A percentile compares a stretch with the other conserved stretches of the same genome.
Evolutionary conservation across 495 filamentous ascomycete species (phyloP).

Genomic region (Articulospora tetracladia): DNA sequence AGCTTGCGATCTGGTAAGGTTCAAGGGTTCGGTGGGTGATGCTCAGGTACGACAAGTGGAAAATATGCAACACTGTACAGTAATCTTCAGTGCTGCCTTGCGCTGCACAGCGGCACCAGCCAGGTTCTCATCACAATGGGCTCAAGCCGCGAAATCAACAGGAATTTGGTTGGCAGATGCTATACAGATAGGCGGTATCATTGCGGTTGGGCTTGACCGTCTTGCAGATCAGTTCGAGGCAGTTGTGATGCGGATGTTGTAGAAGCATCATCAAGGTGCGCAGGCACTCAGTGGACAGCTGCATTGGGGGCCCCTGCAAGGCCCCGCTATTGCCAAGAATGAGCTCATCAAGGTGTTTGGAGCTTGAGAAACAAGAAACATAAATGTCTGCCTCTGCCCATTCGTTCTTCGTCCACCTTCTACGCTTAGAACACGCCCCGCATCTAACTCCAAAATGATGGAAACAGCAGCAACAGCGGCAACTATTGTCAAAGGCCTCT

Average conservation of each 20-base stretch:
- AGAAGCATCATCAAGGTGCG: neutral
- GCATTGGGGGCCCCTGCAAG: too few relatives aligned
- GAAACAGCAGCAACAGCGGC: conserved; percentile 16
- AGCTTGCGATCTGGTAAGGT: too few relatives aligned
- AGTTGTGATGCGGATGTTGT: neutral
- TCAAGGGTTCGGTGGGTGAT: neutral
- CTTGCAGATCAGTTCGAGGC: neutral
- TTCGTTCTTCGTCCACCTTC: neutral
- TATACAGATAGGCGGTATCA: neutral
- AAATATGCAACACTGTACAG: neutral
- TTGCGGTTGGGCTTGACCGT: too few relatives aligned
- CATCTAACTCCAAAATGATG: conserved; percentile 19
- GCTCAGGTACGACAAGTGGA: neutral
- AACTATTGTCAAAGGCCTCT: conserved; percentile 16
- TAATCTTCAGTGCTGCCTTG: too few relatives aligned
- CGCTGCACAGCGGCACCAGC: too few relatives aligned
- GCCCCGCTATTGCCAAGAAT: too few relatives aligned
- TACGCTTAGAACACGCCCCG: neutral
- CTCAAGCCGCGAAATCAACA: neutral
- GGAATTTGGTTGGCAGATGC: neutral
- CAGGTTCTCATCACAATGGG: too few relatives aligned
- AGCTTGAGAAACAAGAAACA: neutral
- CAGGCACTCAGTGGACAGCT: too few relatives aligned
- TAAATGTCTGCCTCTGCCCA: neutral
- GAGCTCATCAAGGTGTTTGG: neutral